A percentile compares a stretch with the other conserved stretches of the same genome.
Conservation (phyloP, 2,329 filamentous ascomycete species). For the Aspergillus sp. region DNA sequence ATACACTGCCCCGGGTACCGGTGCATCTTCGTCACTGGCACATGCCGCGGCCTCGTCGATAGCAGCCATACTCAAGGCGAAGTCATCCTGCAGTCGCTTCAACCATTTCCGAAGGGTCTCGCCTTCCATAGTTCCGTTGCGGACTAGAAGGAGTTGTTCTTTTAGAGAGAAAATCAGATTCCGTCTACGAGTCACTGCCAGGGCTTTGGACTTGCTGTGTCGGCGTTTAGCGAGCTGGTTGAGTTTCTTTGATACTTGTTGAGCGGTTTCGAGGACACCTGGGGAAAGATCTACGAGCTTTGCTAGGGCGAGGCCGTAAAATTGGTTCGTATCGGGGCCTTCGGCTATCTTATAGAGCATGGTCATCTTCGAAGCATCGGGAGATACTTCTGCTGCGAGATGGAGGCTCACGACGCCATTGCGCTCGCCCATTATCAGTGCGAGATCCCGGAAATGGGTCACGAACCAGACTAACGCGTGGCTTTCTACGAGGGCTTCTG, state of each 20-base stretch:
- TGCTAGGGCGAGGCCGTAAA: constrained; percentile 85
- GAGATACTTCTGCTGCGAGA: constrained; percentile 67
- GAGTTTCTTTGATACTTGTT: constrained; percentile 64
- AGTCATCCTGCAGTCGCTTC: constrained; percentile 70
- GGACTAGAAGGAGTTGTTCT: constrained; percentile 70
- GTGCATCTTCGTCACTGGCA: constrained; percentile 10
- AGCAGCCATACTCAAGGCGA: constrained; percentile 68
- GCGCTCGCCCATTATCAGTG: constrained; percentile 71
- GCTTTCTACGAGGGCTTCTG: constrained; percentile 81
- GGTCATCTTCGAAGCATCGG: constrained; percentile 64
- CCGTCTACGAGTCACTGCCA: constrained; percentile 63
- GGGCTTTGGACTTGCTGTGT: constrained; percentile 60
- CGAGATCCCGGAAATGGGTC: constrained; percentile 86
- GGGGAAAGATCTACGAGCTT: constrained; percentile 71
- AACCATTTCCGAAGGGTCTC: constrained; percentile 66
- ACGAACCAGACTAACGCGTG: constrained; percentile 85
- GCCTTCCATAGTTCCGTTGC: constrained; percentile 65
- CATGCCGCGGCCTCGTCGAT: constrained; percentile 53
- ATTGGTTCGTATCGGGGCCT: constrained; percentile 68
- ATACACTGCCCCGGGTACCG: not conserved
- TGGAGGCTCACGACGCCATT: constrained; percentile 82
- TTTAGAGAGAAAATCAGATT: constrained; percentile 73
- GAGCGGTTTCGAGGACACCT: constrained; percentile 67
- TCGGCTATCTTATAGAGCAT: constrained; percentile 85
- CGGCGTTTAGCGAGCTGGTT: constrained; percentile 59